Conservation (phyloP, 768 basidiomycete species). For the Boletus vinaceobasis region DNA sequence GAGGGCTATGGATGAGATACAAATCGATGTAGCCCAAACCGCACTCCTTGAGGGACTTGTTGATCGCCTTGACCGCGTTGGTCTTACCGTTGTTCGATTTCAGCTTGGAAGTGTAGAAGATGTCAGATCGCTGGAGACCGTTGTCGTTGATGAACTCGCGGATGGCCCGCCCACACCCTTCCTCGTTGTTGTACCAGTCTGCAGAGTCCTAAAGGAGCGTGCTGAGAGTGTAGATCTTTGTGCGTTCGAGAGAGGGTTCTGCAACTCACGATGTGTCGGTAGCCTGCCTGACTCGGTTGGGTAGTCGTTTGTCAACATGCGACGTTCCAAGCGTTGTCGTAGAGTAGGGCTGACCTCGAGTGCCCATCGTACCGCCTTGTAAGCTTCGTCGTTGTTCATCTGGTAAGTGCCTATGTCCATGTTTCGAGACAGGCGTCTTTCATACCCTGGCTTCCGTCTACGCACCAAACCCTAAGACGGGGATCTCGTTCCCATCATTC, state of each 20-base stretch:
- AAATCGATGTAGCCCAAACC: background rate
- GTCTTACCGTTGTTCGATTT: conserved; percentile 46
- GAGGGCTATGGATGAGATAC: conserved; percentile 5
- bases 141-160: conserved; percentile 46
- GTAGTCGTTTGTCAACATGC: background rate
- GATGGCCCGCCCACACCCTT: conserved; percentile 60
- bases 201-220: background rate
- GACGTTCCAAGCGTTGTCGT: background rate
- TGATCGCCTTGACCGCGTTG: conserved; percentile 49
- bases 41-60: conserved; percentile 49
- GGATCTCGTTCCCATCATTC: conserved; percentile 6
- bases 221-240: background rate
- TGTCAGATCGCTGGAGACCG: conserved; percentile 39
- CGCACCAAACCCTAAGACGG: conserved; percentile 11
- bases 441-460: background rate
- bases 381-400: conserved; percentile 3
- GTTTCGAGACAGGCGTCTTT: background rate
- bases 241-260: no score
- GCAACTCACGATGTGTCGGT: conserved; percentile 10
- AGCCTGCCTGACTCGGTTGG: conserved; percentile 1
- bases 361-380: conserved; percentile 4
- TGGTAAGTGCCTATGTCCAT: background rate
- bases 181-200: conserved; percentile 47
- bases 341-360: conserved; percentile 3
- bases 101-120: conserved; percentile 73